Evolutionary conservation across 1,139 yeast species (phyloP).

Genomic region (Saccharomyces uvarum): DNA sequence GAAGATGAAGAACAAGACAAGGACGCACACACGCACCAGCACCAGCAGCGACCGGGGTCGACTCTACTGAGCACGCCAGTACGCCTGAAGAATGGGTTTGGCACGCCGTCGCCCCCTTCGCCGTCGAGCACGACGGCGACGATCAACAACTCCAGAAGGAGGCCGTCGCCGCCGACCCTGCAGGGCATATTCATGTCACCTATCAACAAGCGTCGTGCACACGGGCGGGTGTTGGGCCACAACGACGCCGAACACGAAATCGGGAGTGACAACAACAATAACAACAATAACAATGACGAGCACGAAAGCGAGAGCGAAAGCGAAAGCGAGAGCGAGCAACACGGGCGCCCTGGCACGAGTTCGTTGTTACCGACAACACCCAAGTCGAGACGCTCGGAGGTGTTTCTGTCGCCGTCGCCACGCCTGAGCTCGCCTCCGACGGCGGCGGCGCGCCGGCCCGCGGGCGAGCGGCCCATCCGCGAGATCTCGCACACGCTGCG

Average conservation of each 20-base stretch:
- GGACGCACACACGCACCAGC: neutral
- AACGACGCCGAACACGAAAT: conserved; percentile 15
- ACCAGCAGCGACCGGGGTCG: neutral
- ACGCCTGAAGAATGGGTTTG: neutral
- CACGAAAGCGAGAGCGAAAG: conserved; percentile 9
- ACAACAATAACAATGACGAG: no score
- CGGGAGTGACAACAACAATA: neutral
- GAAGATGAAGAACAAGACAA: neutral
- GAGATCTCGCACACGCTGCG: conserved; percentile 38
- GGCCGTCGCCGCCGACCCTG: neutral
- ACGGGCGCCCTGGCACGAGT: neutral
- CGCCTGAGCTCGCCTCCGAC: conserved; percentile 32
- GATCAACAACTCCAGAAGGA: neutral
- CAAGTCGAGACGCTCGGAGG: conserved; percentile 26
- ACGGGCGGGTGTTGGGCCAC: conserved; percentile 9
- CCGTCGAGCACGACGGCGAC: neutral
- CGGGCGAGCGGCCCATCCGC: conserved; percentile 33
- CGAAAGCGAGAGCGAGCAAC: conserved; percentile 2
- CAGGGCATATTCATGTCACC: conserved; percentile 1
- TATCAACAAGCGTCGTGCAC: conserved; percentile 3
- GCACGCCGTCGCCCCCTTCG: neutral
- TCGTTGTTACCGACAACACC: conserved; percentile 34
- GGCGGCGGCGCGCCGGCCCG: conserved; percentile 22
- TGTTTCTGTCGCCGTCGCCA: conserved; percentile 34
- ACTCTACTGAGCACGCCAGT: neutral